Conservation (phyloP, 1,139 yeast genomes). For the Candida tropicalis region DNA sequence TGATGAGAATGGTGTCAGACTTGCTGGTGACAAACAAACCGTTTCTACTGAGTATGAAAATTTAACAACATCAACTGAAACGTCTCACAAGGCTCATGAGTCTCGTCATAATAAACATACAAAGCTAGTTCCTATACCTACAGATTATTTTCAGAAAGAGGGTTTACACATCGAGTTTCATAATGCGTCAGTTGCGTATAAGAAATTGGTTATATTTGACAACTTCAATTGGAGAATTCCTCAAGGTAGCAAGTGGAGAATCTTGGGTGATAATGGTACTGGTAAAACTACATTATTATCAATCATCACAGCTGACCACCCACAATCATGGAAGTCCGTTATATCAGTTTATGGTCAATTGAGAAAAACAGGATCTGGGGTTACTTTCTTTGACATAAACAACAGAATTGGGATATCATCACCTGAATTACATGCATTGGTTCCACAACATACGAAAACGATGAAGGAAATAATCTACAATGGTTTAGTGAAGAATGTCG, state of each 20-base stretch:
- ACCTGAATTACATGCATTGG: slow-evolving; percentile 88
- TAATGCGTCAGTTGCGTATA: slow-evolving; percentile 67
- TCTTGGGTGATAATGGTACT: slow-evolving; percentile 86
- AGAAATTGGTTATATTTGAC: slow-evolving; percentile 59
- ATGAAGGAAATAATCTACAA: slow-evolving; percentile 67
- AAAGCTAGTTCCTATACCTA: slow-evolving; percentile 11
- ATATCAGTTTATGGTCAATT: slow-evolving; percentile 65
- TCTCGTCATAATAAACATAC: slow-evolving; percentile 8
- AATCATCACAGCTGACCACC: slow-evolving; percentile 90
- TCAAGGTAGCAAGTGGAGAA: slow-evolving; percentile 83
- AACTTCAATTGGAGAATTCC: slow-evolving; percentile 68
- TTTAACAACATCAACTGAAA: slow-evolving; percentile 4
- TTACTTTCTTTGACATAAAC: slow-evolving; percentile 78
- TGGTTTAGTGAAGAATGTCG: slow-evolving; percentile 63
- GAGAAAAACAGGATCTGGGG: slow-evolving; percentile 70
- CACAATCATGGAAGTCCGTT: slow-evolving; percentile 87
- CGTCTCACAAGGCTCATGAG: slow-evolving; percentile 15
- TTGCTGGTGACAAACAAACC: slow-evolving; percentile 46
- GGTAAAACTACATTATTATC: slow-evolving; percentile 91
- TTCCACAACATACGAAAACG: slow-evolving; percentile 56
- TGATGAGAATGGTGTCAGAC: slow-evolving; percentile 52
- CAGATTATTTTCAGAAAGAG: slow-evolving; percentile 6
- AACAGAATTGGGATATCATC: slow-evolving; percentile 82
- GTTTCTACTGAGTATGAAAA: neutral
- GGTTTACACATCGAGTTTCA: slow-evolving; percentile 57